Base-by-base conservation (phyloP, 352 stramenopile species). In the Blastocystis sp. region DNA sequence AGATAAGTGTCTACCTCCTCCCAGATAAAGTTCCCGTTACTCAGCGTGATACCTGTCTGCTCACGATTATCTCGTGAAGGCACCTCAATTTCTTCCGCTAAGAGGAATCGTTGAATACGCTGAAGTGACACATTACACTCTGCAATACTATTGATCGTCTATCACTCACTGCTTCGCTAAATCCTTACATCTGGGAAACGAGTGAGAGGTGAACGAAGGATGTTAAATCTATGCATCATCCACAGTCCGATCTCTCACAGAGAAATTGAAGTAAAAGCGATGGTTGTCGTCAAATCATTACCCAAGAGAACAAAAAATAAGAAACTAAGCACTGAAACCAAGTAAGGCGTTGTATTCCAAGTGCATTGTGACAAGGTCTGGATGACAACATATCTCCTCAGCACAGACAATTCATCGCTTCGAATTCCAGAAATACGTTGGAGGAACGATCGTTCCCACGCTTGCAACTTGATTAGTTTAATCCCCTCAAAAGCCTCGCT, bases 181-280 rank as follows among this genome's bases (percentile, higher is more conserved):
- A 30, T 8, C 11, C 2, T 3, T 34, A 98, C 95, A 70, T 96
- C 92, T 3, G 97, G 97, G 2, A 99, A 91, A 93, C 98, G 97
- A 79, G 97, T 96, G 20, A 99, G 91, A n/a, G 97, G 97, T 92
- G 98, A 98, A 37, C 96, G 94, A 13, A 99, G 92, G 54, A 98
- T 94, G 87, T 98, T 96, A 91, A 98, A 98, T 39, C 78, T 89
- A 53, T 11, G 26, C 2, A 59, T 79, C 13, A 79, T 47, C n/a
- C 5, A 13, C 13, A 41, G 11, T 37, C 20, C 7, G 0, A 20
- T 54, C 8, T 16, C 5, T 20, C 30, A 89, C 3, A 99, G 91
- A 30, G 96, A 94, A 18, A 99, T 91, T 6, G 96, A 93, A 4
- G 96, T 98, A 50, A 99, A 93, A 43, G 95, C 96, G 66, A 93